Percentiles rank a stretch among this genome's conserved stretches.
These are phyloP conservation scores for Sporothrix euskadiensis DNA, from an alignment of 2,329 filamentous ascomycete genomes.

Conservation along the genomic window DNA sequence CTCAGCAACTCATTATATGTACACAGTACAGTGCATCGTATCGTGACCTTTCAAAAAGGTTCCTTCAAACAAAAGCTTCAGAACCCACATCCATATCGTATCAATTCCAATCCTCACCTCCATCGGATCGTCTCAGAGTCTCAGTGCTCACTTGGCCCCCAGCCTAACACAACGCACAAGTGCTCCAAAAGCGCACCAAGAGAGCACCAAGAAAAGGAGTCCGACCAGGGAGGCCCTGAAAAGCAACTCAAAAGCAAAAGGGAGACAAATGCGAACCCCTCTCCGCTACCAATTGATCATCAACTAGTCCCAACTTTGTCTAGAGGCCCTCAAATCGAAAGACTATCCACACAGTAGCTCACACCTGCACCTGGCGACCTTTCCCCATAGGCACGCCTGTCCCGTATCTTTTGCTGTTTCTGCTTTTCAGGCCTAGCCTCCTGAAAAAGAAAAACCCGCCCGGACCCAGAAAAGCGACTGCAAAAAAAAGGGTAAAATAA, in stretches of 20 bases:
- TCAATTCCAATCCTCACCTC: neutral
- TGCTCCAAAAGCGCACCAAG: slow-evolving; percentile 1
- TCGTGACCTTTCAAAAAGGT: neutral
- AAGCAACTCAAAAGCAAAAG: slow-evolving; percentile 17
- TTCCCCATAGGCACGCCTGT: slow-evolving; percentile 31
- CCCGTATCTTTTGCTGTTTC: slow-evolving; percentile 27
- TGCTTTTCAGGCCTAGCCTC: neutral
- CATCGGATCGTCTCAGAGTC: slow-evolving; percentile 15
- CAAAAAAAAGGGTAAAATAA: slow-evolving; percentile 25
- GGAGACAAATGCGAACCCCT: slow-evolving; percentile 16
- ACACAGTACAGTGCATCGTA: too few species aligned
- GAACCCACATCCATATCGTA: neutral
- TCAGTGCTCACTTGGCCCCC: slow-evolving; percentile 9
- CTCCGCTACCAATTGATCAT: slow-evolving; percentile 30
- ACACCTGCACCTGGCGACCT: slow-evolving; percentile 31
- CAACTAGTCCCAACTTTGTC: slow-evolving; percentile 33
- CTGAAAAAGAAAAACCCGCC: slow-evolving; percentile 24
- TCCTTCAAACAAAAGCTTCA: too few species aligned
- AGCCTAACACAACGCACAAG: neutral
- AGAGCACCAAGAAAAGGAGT: slow-evolving; percentile 17
- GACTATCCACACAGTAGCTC: slow-evolving; percentile 20
- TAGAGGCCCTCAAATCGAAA: slow-evolving; percentile 28
- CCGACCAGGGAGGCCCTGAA: slow-evolving; percentile 22
- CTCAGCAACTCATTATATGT: too few species aligned
- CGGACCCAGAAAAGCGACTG: neutral